Base-by-base conservation (phyloP, 768 basidiomycete genomes). In the Psilocybe cubensis region DNA sequence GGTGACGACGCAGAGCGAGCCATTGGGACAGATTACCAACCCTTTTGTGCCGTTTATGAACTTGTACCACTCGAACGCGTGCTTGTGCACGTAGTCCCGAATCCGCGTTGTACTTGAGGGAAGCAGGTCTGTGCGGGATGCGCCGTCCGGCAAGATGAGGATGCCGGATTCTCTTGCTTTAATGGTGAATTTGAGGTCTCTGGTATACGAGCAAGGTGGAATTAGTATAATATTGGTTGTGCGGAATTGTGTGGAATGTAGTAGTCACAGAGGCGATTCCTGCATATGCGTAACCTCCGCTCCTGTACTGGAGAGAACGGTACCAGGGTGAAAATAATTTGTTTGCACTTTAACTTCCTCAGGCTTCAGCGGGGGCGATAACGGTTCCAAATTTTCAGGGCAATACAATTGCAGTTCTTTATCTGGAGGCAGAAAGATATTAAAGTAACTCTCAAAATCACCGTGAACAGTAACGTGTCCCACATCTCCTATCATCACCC, bases 401-500 rank as follows among this genome's bases (percentile, higher is more conserved):
- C 35, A 52, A 8, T 4, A n/a, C 3, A 20, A 11, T 17, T 52
- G 51, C 4, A 18, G 5, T 2, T 33, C 33, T 23, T 25, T 10
- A 0, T 9, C 17, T 17, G 53, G 52, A 18, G 52, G 52, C 4
- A 38, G 29, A 33, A 60, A 61, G 12, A 66, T 56, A 33, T 61
- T 65, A 54, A 65, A 63, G 9, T 47, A 55, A 38, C 52, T 61
- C 9, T 54, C 29, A 24, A 63, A 63, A n/a, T 18, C 14, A 5
- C 64, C 59, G 11, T 52, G 23, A 9, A 17, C 9, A 2, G 33
- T 38, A 12, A 63, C 21, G 14, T 47, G 45, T 25, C 62, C 62
- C n/a, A 66, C 58, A 38, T 66, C 64, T 12, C 64, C 62, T 27
- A 66, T 61, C 25, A 20, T 20, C 17, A 57, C 28, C 1, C 64